Conservation (phyloP, 1,284 basidiomycete genomes). For the Lignosus rhinocerotis region DNA sequence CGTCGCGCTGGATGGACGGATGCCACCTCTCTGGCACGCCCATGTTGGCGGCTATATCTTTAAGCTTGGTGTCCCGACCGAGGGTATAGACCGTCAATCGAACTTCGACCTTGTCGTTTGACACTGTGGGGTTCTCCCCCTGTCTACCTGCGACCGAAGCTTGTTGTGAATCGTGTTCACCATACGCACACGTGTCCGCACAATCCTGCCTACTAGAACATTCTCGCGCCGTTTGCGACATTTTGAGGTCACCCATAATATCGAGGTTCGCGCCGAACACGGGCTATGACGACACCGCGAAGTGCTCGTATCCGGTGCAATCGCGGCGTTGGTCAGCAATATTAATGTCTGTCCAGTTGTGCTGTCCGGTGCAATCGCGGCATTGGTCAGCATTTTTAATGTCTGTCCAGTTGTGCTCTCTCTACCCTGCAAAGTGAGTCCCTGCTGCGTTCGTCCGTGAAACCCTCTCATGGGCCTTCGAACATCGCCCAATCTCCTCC, state of each 20-base stretch:
- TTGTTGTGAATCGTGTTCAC: not conserved
- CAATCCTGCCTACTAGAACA: not conserved
- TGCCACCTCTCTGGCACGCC: not conserved
- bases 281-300: not conserved
- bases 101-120: not conserved
- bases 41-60: not conserved
- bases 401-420: not conserved
- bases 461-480: not conserved
- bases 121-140: not conserved
- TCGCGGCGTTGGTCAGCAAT: conserved; percentile 8
- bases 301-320: not conserved
- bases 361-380: not conserved
- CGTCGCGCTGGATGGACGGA: not conserved
- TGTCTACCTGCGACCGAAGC: not conserved
- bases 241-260: not conserved
- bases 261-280: not conserved
- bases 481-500: not conserved
- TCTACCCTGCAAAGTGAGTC: not conserved
- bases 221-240: not conserved
- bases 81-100: not conserved
- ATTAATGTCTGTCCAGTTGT: not conserved
- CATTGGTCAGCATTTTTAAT: conserved; percentile 4
- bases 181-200: not conserved
- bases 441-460: not conserved
- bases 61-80: not conserved